These are phyloP conservation scores for Yamadazyma paraphyllophila DNA, from an alignment of 805 yeast genomes.

Conservation along the genomic window DNA sequence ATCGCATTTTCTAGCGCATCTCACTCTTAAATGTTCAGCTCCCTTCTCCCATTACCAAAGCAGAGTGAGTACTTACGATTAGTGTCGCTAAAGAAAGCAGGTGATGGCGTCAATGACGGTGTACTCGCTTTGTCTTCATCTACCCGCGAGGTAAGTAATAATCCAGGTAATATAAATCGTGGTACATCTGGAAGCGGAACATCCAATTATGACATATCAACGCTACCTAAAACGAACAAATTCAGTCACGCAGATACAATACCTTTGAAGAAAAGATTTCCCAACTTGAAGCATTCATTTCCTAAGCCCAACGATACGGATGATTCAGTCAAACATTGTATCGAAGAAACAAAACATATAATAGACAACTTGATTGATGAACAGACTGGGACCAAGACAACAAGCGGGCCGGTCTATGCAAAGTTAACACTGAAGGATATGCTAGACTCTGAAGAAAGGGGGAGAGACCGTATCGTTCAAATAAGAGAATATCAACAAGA, in stretches of 20 bases:
- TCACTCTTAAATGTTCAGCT: conserved; percentile 29
- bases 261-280: conserved; percentile 49
- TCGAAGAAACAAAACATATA: conserved; percentile 55
- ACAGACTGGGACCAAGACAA: conserved; percentile 28
- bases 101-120: neutral
- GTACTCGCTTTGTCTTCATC: conserved; percentile 2
- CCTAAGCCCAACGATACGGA: conserved; percentile 42
- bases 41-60: conserved; percentile 34
- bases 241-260: conserved; percentile 55
- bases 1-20: neutral
- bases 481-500: conserved; percentile 69
- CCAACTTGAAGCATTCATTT: conserved; percentile 38
- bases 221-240: conserved; percentile 20
- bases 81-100: neutral
- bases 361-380: conserved; percentile 50
- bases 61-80: conserved; percentile 17
- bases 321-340: conserved; percentile 44
- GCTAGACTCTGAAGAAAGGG: conserved; percentile 11
- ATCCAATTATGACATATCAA: no score
- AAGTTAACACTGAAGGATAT: conserved; percentile 20
- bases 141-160: no score
- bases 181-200: no score
- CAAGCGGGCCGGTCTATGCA: conserved; percentile 39
- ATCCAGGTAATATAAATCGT: no score
- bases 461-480: conserved; percentile 48